Evolutionary conservation across 2,329 filamentous ascomycete species (phyloP).

Genomic region (Botrytis squamosa): DNA sequence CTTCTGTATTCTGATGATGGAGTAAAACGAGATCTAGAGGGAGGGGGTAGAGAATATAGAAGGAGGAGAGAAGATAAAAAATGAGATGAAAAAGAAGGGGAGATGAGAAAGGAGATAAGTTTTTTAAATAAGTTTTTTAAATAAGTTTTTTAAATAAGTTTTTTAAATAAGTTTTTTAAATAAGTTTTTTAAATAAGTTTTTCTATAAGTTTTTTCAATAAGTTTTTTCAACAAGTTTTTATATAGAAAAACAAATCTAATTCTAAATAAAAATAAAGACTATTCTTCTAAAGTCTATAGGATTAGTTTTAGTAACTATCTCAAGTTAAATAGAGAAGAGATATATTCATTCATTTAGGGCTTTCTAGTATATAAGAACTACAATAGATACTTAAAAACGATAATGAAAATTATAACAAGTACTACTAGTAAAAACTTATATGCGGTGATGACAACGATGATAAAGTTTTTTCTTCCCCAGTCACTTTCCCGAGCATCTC

Average conservation of each 20-base stretch:
- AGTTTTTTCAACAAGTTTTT: no score
- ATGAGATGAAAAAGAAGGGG: no score
- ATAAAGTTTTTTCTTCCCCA: background rate
- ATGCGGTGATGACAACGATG: no score
- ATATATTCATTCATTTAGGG: background rate
- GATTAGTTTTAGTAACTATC: accelerated
- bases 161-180: no score
- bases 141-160: no score
- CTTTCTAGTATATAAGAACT: background rate
- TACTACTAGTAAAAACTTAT: background rate
- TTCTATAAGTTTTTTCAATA: no score
- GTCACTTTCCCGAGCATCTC: background rate
- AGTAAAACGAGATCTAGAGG: background rate
- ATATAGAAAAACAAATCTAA: background rate
- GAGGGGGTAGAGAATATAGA: background rate
- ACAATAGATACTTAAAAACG: no score
- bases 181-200: no score
- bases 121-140: no score
- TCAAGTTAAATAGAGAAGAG: background rate
- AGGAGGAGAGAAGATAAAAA: background rate
- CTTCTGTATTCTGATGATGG: background rate
- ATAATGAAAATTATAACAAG: background rate
- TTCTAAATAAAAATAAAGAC: no score
- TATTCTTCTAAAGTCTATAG: no score
- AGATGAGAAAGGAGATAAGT: no score